phyloP scores from a whole-genome alignment of 2,329 filamentous ascomycete species.

The Fusarium redolens region DNA sequence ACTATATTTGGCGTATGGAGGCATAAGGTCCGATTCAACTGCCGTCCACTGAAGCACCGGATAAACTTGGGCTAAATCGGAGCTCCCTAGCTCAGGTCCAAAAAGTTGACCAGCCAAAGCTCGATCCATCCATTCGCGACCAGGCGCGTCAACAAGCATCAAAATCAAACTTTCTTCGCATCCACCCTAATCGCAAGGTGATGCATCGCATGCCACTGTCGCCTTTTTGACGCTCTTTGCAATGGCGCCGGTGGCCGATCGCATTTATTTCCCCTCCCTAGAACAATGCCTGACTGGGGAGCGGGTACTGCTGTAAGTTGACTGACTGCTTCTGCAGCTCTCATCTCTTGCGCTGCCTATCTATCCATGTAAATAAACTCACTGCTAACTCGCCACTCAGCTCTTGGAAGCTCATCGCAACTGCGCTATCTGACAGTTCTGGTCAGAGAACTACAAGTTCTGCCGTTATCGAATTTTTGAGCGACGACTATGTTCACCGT shows the following conservation, averaged over 20 bases:
- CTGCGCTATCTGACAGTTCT: slow-evolving; percentile 66
- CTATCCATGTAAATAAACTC: slow-evolving; percentile 23
- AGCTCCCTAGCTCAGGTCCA: slow-evolving; percentile 43
- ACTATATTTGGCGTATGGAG: not conserved
- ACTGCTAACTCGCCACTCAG: slow-evolving; percentile 52
- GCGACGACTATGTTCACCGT: slow-evolving; percentile 73
- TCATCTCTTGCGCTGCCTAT: slow-evolving; percentile 19
- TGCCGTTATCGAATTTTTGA: slow-evolving; percentile 75
- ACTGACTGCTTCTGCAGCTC: not conserved
- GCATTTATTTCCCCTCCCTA: slow-evolving; percentile 84
- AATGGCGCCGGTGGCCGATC: slow-evolving; percentile 79
- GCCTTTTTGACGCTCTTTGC: slow-evolving; percentile 63
- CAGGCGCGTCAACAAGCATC: slow-evolving; percentile 50
- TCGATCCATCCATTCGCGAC: slow-evolving; percentile 43
- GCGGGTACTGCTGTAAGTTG: slow-evolving; percentile 79
- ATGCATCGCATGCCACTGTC: slow-evolving; percentile 54
- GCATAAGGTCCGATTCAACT: slow-evolving; percentile 39
- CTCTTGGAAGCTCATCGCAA: slow-evolving; percentile 71
- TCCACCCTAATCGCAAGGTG: slow-evolving; percentile 46
- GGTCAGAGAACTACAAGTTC: slow-evolving; percentile 64
- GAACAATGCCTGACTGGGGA: slow-evolving; percentile 87
- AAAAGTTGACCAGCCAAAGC: slow-evolving; percentile 48
- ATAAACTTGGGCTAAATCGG: slow-evolving; percentile 41
- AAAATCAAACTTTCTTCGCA: slow-evolving; percentile 34
- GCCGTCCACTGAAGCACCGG: slow-evolving; percentile 31